These are phyloP conservation scores for Sporobolomyces pararoseus DNA, from an alignment of 768 basidiomycete genomes.

Conservation along the genomic window DNA sequence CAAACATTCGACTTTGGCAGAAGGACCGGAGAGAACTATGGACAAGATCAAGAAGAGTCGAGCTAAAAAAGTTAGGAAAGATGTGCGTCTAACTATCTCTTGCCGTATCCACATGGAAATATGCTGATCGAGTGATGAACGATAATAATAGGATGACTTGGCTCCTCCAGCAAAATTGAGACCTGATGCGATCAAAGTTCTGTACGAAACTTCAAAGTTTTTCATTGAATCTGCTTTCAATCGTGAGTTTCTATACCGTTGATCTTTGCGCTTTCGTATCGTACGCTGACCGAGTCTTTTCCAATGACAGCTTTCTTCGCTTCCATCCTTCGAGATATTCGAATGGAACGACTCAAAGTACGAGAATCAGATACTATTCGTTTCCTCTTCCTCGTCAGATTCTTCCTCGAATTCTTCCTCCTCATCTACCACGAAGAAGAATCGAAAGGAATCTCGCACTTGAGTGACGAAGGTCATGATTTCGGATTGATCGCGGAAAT, in stretches of 20 bases:
- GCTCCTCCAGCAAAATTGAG: conserved; percentile 46
- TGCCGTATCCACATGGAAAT: neutral
- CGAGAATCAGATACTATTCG: conserved; percentile 92
- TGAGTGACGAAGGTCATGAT: conserved; percentile 46
- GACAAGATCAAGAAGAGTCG: conserved; percentile 66
- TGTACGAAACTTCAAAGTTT: conserved; percentile 66
- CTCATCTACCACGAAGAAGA: conserved; percentile 55
- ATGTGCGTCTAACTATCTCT: conserved; percentile 1
- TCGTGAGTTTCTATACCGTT: conserved; percentile 56
- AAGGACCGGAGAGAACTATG: conserved; percentile 65
- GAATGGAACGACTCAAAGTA: conserved; percentile 83
- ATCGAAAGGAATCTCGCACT: conserved; percentile 33
- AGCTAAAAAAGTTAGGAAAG: conserved; percentile 56
- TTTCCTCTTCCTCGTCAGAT: conserved; percentile 77
- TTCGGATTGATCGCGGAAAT: conserved; percentile 67
- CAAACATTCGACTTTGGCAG: conserved; percentile 72
- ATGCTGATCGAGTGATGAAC: neutral
- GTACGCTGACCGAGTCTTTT: no score
- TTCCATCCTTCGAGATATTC: conserved; percentile 83
- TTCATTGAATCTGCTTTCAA: conserved; percentile 86
- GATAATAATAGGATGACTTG: conserved; percentile 40
- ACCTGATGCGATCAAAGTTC: conserved; percentile 49
- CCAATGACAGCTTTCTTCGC: conserved; percentile 70
- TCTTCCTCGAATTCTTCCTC: conserved; percentile 90
- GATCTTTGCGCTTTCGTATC: neutral